Evolutionary conservation across 2,329 filamentous ascomycete genomes (phyloP), one percentile per base, ranked within the genome.

Genomic region (Aspergillus sp.): DNA sequence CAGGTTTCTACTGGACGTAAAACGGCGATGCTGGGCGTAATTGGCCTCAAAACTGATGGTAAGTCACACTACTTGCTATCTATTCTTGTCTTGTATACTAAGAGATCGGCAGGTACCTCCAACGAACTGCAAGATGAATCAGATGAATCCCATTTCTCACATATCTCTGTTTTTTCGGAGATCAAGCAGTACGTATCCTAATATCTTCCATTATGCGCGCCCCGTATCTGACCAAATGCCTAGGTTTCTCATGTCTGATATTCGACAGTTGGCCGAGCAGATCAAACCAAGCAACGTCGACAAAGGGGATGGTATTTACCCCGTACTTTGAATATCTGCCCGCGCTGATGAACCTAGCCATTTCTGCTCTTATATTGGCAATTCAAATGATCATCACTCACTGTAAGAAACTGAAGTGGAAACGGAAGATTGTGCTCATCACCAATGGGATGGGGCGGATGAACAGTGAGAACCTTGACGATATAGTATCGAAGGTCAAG

Each of bases 331-430:
- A 43, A 39, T 15, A 4, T 19, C 12, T 2, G 14, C 33, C 46
- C 9, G 11, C 21, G 14, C n/a, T 60, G 21, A 55, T 5, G 9
- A 35, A 3, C 35, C 0, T 50, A 84, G 82, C 84, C 35, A 84
- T 98, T 33, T 97, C 93, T 1, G 91, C 93, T 3, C 82, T 98
- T 58, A 87, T 96, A 40, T 75, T 98, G 50, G 95, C 91, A 0
- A 86, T 95, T 35, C 84, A 93, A 64, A 91, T 97, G 89, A 96
- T 99, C 56, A 82, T 83, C 57, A 84, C 81, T 0, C 87, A 89
- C 57, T 95, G 90, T 64, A 93, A 89, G 75, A 89, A 90, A 70
- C 82, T 93, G 61, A 92, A 96, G 77, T 93, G 87, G 77, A 86
- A 84, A 65, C 84, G 91, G 66, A 88, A 86, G 69, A 92, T 99